phyloP scores from a whole-genome alignment of 2,329 filamentous ascomycete genomes.

The Camillea tinctor region DNA sequence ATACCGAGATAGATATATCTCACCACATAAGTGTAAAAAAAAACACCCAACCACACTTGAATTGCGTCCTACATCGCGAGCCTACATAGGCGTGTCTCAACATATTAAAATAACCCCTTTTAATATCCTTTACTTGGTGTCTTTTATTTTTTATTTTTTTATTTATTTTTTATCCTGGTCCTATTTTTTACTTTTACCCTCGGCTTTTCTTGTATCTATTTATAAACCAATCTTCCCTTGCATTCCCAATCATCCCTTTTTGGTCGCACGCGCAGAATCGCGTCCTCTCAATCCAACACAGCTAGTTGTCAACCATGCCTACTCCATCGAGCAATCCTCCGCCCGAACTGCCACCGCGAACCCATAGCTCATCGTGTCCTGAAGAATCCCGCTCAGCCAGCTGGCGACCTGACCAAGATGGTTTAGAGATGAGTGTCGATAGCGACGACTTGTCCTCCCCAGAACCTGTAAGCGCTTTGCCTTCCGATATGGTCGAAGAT shows the following conservation, averaged over 20 bases:
- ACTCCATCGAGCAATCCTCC: constrained; percentile 31
- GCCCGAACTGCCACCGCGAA: constrained; percentile 27
- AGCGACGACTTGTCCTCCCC: constrained; percentile 24
- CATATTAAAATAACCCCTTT: background rate
- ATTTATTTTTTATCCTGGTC: constrained; percentile 2
- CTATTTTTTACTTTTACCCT: constrained; percentile 1
- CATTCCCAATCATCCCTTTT: background rate
- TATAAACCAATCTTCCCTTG: background rate
- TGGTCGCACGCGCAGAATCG: constrained; percentile 9
- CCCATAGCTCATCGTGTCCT: constrained; percentile 33
- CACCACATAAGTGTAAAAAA: background rate
- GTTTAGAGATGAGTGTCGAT: constrained; percentile 27
- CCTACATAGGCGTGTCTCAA: background rate
- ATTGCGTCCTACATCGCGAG: background rate
- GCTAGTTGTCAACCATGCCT: constrained; percentile 25
- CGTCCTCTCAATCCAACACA: constrained; percentile 4
- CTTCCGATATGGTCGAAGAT: constrained; percentile 14
- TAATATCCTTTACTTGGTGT: background rate
- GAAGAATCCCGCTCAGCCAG: constrained; percentile 27
- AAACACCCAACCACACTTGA: background rate
- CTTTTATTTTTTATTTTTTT: background rate
- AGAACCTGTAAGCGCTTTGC: constrained; percentile 23
- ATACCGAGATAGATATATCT: too few species aligned
- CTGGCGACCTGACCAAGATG: constrained; percentile 28
- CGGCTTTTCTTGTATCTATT: background rate